Percentiles rank a stretch among this genome's conserved stretches.
Evolutionary conservation across 2,329 filamentous ascomycete genomes (phyloP).

Genomic region (Ophiostoma himal-ulmi): DNA sequence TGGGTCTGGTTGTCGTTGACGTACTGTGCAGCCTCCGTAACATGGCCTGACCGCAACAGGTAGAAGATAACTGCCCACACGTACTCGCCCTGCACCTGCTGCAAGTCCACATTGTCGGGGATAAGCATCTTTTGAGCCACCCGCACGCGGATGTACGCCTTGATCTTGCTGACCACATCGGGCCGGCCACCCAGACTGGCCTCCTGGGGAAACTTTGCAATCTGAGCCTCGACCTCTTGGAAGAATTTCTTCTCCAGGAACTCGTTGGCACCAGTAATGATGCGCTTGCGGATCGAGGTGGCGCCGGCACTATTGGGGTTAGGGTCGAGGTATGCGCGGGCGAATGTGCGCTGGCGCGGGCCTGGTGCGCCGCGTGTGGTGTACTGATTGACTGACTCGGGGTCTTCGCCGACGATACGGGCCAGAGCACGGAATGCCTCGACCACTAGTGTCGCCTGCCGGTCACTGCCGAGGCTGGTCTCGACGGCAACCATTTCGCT

Average conservation of each 20-base stretch:
- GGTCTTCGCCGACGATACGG: slow-evolving; percentile 68
- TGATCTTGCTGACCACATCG: slow-evolving; percentile 81
- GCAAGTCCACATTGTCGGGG: slow-evolving; percentile 71
- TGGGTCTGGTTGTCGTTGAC: slow-evolving; percentile 71
- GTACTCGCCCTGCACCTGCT: slow-evolving; percentile 73
- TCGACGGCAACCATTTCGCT: slow-evolving; percentile 72
- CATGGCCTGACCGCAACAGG: slow-evolving; percentile 75
- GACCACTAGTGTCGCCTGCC: slow-evolving; percentile 66
- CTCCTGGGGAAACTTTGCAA: slow-evolving; percentile 79
- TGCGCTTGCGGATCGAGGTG: slow-evolving; percentile 66
- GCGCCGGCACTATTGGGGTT: slow-evolving; percentile 58
- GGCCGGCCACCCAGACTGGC: slow-evolving; percentile 86
- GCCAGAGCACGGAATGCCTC: slow-evolving; percentile 79
- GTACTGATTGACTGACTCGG: slow-evolving; percentile 39
- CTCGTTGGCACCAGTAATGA: slow-evolving; percentile 70
- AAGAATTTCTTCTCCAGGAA: slow-evolving; percentile 81
- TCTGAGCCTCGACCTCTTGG: slow-evolving; percentile 66
- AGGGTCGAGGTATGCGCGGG: slow-evolving; percentile 70
- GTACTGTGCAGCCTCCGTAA: slow-evolving; percentile 79
- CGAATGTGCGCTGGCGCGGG: slow-evolving; percentile 70
- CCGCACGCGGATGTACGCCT: slow-evolving; percentile 81
- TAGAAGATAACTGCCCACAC: slow-evolving; percentile 95
- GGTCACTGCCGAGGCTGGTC: slow-evolving; percentile 42
- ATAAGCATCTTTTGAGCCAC: slow-evolving; percentile 76
- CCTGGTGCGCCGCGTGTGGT: slow-evolving; percentile 51